A percentile compares a stretch with the other conserved stretches of the same genome.
These are phyloP conservation scores for Fusarium austroafricanum DNA, from an alignment of 2,329 filamentous ascomycete species.

Conservation along the genomic window DNA sequence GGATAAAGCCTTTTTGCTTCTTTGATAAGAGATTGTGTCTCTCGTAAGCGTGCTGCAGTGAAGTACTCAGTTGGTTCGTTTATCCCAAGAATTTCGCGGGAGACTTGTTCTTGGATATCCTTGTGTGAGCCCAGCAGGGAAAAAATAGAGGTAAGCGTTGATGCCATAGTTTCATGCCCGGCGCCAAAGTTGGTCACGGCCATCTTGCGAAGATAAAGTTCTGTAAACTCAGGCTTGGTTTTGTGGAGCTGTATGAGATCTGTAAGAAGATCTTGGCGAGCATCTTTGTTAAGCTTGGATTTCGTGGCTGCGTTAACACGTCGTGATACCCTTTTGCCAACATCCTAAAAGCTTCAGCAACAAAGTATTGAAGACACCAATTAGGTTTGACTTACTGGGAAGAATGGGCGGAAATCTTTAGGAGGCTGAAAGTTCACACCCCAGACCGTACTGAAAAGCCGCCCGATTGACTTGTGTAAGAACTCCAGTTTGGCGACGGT, in stretches of 20 bases:
- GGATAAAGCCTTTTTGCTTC: slow-evolving; percentile 64
- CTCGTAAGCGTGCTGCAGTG: slow-evolving; percentile 44
- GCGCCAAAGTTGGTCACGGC: slow-evolving; percentile 67
- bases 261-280: slow-evolving; percentile 56
- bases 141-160: slow-evolving; percentile 62
- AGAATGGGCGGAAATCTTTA: slow-evolving; percentile 60
- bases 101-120: slow-evolving; percentile 49
- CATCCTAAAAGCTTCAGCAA: slow-evolving; percentile 45
- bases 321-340: slow-evolving; percentile 49
- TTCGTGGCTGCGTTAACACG: slow-evolving; percentile 49
- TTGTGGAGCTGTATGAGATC: slow-evolving; percentile 61
- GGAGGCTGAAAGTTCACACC: slow-evolving; percentile 59
- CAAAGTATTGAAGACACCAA: rapidly evolving
- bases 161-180: slow-evolving; percentile 66
- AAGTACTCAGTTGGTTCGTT: slow-evolving; percentile 37
- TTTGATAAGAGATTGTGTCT: slow-evolving; percentile 60
- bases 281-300: slow-evolving; percentile 48
- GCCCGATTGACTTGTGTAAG: slow-evolving; percentile 51
- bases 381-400: slow-evolving; percentile 53
- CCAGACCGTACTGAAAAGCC: slow-evolving; percentile 58
- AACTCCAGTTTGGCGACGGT: slow-evolving; percentile 54
- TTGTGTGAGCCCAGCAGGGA: slow-evolving; percentile 58
- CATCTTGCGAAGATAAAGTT: slow-evolving; percentile 62
- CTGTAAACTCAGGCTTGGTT: slow-evolving; percentile 59
- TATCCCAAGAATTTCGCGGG: slow-evolving; percentile 48